Percentiles rank a stretch among this genome's conserved stretches.
phyloP scores from a whole-genome alignment of 345 rosid species.

The Angophora floribunda region DNA sequence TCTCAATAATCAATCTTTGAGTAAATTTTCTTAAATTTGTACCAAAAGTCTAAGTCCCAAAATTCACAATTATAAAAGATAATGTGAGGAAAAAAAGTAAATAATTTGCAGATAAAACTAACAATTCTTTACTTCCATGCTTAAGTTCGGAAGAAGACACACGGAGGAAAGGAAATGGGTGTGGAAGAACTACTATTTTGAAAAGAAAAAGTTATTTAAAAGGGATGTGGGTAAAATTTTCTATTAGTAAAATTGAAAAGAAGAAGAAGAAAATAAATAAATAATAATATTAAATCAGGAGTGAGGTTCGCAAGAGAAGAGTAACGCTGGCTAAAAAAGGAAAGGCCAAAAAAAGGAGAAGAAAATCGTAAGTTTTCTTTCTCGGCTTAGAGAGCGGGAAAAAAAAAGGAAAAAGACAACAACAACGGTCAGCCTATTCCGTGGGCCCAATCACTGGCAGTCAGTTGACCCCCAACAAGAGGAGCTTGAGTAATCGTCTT shows the following conservation, averaged over 20 bases:
- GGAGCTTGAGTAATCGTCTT: not conserved
- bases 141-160: not conserved
- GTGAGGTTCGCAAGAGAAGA: not conserved
- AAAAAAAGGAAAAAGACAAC: not conserved
- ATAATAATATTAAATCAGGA: not conserved
- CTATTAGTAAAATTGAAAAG: not conserved
- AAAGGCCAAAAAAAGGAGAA: no score
- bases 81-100: not conserved
- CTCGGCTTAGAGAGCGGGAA: not conserved
- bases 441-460: not conserved
- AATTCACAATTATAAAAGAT: not conserved
- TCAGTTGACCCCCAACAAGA: not conserved
- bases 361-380: not conserved
- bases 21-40: not conserved
- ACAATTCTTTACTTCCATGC: not conserved
- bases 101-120: not conserved
- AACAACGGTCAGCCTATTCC: not conserved
- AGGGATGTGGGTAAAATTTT: not conserved
- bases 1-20: not conserved
- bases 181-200: accelerated
- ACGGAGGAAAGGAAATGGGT: not conserved
- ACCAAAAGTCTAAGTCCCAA: not conserved
- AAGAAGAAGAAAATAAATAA: not conserved
- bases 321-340: accelerated
- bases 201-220: not conserved